Base-by-base conservation (phyloP, 2,329 filamentous ascomycete genomes). In the Rutstroemia sp. region DNA sequence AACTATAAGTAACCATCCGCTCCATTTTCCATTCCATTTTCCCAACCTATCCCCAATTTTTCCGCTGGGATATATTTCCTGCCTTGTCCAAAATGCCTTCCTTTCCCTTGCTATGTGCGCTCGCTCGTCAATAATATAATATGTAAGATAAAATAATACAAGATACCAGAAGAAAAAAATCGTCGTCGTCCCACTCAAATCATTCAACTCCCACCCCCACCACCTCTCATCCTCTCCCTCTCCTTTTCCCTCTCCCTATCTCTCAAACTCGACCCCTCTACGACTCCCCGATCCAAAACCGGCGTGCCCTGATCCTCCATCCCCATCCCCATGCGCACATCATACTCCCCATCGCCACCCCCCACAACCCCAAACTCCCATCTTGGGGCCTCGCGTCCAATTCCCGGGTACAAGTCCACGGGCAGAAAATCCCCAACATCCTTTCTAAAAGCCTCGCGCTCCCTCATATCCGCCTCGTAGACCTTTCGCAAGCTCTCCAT, bases 401-500 rank as follows among this genome's bases (percentile, higher is more conserved):
- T 80, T 1, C 86, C 88, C 0, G 84, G 85, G 90, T 91, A 96
- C 21, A 96, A 82, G 69, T 96, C 91, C 0, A 86, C 85, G 0
- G 94, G 94, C 10, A 99, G 73, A 68, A 84, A 95, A 61, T 95
- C 89, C 7, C 91, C 92, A 12, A 94, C 86, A 45, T 95, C 87
- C 27, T 85, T 78, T 37, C 88, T 81, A 70, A 99, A 97, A 0
- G 80, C 75, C 61, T 95, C 87, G 39, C 94, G 79, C 60, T 90
- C 84, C 42, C 76, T 77, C 56, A 81, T 75, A 69, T 99, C 94
- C 12, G 82, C 77, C 12, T 88, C 81, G 59, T 88, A 83, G 9
- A 97, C 75, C 67, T 82, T 84, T 58, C 92, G 84, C 8, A 96
- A 78, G 63, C 86, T 86, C 57, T 86, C 83, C 68, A 85, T 83